Base-by-base conservation (phyloP, 768 basidiomycete genomes). In the Termitomyces titanicus region DNA sequence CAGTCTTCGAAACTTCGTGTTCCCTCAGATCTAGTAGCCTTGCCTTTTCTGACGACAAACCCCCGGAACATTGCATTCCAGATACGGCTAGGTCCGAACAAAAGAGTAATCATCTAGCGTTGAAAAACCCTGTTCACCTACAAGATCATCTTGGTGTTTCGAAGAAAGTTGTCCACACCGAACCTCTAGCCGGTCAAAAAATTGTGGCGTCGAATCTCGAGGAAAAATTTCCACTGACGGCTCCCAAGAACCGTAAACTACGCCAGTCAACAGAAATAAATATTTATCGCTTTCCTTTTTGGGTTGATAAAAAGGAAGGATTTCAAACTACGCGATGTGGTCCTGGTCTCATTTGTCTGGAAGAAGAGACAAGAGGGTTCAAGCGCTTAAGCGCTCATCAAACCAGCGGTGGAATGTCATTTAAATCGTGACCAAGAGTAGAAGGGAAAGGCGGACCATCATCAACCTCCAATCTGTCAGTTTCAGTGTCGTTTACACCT, bases 31-130 rank as follows among this genome's bases (percentile, higher is more conserved):
- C 65, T 65, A 72, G 67, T 59, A 68, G 64, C 66, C 77, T 77
- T 67, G 70, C 72, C 71, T 73, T 77, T 76, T 63, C 43, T 51
- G 54, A 48, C 63, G 68, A 68, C 62, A 68, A 66, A 72, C 45
- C n/a, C n/a, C n/a, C 78, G 76, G 74, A 77, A 75, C 78, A 73
- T 72, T 70, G 73, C 65, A 69, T 75, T 70, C 77, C 74, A 66
- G 67, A 71, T 80, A 73, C 76, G 75, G 78, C 76, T 74, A 79
- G 74, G 74, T 65, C 72, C 70, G 72, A 74, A 70, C 64, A 68
- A 68, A 70, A 68, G 57, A 66, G 65, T 59, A 62, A 66, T 60
- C 61, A 68, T 60, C 63, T 63, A 64, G 68, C 69, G 66, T 70
- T 69, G 67, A 71, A 71, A 70, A 62, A 64, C 69, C 70, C 68